Evolutionary conservation across 169 alveolate genomes (phyloP).

Genomic region (Eimeria sp.): DNA sequence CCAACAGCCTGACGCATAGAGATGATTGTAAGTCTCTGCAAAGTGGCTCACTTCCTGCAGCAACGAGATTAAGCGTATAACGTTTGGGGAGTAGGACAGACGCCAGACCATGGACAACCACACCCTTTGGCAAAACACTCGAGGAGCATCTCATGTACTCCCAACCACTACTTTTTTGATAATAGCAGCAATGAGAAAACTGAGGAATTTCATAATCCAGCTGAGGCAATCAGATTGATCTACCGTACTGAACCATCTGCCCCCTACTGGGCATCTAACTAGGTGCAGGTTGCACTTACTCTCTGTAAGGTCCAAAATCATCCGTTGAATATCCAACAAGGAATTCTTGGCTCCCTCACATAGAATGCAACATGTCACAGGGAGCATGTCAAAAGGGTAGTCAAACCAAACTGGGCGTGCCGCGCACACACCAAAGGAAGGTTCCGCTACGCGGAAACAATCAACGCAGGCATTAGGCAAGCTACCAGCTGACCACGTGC

Average conservation of each 20-base stretch:
- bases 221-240: not conserved
- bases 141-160: not conserved
- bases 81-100: not conserved
- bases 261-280: not conserved
- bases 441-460: not conserved
- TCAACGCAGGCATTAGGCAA: not conserved
- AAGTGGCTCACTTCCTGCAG: not conserved
- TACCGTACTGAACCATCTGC: not conserved
- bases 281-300: not conserved
- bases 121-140: not conserved
- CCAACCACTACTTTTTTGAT: not conserved
- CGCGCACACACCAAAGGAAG: not conserved
- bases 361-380: too few species aligned
- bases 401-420: not conserved
- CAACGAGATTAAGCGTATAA: not conserved
- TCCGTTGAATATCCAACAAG: not conserved
- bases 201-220: not conserved
- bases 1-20: not conserved
- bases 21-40: not conserved
- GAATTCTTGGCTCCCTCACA: not conserved
- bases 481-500: not conserved
- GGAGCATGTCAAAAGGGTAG: not conserved
- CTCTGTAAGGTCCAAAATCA: not conserved
- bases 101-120: too few species aligned
- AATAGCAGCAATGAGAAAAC: not conserved